phyloP scores from a whole-genome alignment of 2,329 filamentous ascomycete species.

The Metarhizium sp. region DNA sequence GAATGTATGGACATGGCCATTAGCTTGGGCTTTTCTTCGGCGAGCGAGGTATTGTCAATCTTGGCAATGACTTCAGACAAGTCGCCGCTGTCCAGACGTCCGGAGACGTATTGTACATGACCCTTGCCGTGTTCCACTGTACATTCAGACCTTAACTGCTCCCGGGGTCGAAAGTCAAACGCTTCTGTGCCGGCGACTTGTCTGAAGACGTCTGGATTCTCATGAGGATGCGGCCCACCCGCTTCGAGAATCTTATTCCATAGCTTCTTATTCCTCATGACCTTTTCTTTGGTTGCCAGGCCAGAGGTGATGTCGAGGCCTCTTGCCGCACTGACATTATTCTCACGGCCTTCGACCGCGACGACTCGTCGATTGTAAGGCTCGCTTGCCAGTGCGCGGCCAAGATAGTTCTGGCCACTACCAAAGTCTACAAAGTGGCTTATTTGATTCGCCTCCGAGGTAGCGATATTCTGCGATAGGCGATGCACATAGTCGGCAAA shows the following conservation, averaged over 20 bases:
- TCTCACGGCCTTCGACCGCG: slow-evolving; percentile 78
- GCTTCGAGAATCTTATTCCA: slow-evolving; percentile 45
- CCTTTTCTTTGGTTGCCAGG: slow-evolving; percentile 60
- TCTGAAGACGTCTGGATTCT: slow-evolving; percentile 30
- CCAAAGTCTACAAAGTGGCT: slow-evolving; percentile 94
- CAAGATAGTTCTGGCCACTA: slow-evolving; percentile 93
- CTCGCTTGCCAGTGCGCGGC: slow-evolving; percentile 71
- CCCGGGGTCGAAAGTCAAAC: slow-evolving; percentile 38
- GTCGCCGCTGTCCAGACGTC: slow-evolving; percentile 64
- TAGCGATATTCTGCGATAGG: slow-evolving; percentile 47
- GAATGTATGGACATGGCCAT: slow-evolving; percentile 96
- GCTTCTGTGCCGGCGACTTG: slow-evolving; percentile 24
- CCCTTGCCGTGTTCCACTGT: slow-evolving; percentile 53
- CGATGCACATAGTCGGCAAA: slow-evolving; percentile 77
- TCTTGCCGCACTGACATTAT: slow-evolving; percentile 79
- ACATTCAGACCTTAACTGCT: slow-evolving; percentile 40
- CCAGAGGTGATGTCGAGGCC: slow-evolving; percentile 77
- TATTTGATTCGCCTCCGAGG: slow-evolving; percentile 44
- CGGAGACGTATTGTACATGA: slow-evolving; percentile 68
- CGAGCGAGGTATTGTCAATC: slow-evolving; percentile 29
- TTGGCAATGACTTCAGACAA: slow-evolving; percentile 57
- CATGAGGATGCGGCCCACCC: slow-evolving; percentile 20
- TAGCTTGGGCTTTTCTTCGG: slow-evolving; percentile 36
- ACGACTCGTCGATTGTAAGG: slow-evolving; percentile 84
- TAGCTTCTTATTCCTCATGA: slow-evolving; percentile 77